phyloP scores from a whole-genome alignment of 352 stramenopile genomes.

The Phytopythium kandeliae region DNA sequence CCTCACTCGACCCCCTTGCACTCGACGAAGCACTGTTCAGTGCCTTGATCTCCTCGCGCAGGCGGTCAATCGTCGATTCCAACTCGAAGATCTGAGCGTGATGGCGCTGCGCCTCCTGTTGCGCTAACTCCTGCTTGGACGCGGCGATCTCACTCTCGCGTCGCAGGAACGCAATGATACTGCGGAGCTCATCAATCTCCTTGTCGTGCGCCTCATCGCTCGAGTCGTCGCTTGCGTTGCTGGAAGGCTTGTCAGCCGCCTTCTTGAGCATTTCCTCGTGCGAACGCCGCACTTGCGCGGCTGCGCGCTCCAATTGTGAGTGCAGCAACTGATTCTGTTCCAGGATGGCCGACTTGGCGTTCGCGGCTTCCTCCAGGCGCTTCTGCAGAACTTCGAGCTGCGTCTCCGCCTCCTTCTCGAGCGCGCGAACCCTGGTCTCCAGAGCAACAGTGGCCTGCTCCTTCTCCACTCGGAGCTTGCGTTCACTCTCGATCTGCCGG shows the following conservation, averaged over 20 bases:
- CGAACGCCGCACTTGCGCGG: conserved; percentile 44
- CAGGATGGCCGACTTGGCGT: conserved; percentile 38
- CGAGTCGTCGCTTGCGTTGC: neutral
- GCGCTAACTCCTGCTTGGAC: conserved; percentile 64
- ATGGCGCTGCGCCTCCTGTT: conserved; percentile 62
- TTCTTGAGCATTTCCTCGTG: conserved; percentile 55
- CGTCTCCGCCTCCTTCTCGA: conserved; percentile 29
- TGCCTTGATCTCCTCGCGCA: conserved; percentile 57
- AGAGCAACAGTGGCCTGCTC: conserved; percentile 32
- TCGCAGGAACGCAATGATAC: conserved; percentile 64
- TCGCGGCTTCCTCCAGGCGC: conserved; percentile 35
- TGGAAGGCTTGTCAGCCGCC: conserved; percentile 12
- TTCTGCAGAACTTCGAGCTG: conserved; percentile 42
- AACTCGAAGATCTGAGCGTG: conserved; percentile 46
- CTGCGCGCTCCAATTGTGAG: conserved; percentile 58
- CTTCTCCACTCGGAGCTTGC: conserved; percentile 28
- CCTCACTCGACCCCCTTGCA: neutral
- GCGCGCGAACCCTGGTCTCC: conserved; percentile 26
- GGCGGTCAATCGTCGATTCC: conserved; percentile 48
- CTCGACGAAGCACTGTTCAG: conserved; percentile 8
- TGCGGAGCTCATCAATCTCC: conserved; percentile 66
- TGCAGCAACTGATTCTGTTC: conserved; percentile 78
- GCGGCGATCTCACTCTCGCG: conserved; percentile 58
- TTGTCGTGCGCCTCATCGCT: conserved; percentile 29
- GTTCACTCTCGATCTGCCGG: conserved; percentile 46